Conservation (phyloP, 768 basidiomycete species). For the Sarcodon aspratus region DNA sequence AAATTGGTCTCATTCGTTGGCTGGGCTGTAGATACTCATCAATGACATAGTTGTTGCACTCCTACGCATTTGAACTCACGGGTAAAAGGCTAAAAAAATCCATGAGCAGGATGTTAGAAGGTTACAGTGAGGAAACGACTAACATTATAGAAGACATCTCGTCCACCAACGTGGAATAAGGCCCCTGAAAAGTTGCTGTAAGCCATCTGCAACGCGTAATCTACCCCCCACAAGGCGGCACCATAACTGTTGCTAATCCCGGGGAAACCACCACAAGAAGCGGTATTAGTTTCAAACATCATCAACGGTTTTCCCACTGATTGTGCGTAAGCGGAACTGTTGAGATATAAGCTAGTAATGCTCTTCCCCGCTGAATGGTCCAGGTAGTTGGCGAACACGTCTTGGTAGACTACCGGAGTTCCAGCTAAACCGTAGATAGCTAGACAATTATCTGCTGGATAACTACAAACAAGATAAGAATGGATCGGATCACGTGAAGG, state of each 20-base stretch:
- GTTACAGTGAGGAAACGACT: slow-evolving; percentile 16
- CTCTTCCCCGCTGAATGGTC: slow-evolving; percentile 41
- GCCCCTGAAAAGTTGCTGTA: slow-evolving; percentile 32
- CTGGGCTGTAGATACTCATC: slow-evolving; percentile 28
- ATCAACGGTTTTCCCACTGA: slow-evolving; percentile 29
- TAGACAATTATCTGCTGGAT: slow-evolving; percentile 53
- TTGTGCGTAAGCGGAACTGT: slow-evolving; percentile 30
- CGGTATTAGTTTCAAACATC: slow-evolving; percentile 51
- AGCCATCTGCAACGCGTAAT: slow-evolving; percentile 43
- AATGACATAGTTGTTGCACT: background rate
- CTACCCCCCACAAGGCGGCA: slow-evolving; percentile 40
- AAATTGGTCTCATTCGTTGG: slow-evolving; percentile 43
- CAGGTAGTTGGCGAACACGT: slow-evolving; percentile 41
- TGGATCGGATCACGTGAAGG: background rate
- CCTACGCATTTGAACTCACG: slow-evolving; percentile 10
- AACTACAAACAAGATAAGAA: slow-evolving; percentile 22
- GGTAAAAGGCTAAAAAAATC: slow-evolving; percentile 23
- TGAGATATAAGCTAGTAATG: slow-evolving; percentile 42
- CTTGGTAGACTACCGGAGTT: slow-evolving; percentile 27
- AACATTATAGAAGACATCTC: slow-evolving; percentile 57
- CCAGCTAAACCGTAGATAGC: slow-evolving; percentile 33
- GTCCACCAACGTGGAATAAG: slow-evolving; percentile 45
- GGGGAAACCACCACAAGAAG: slow-evolving; percentile 35
- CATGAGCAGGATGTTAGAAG: slow-evolving; percentile 12
- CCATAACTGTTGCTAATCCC: slow-evolving; percentile 48